Conservation (phyloP, 116 monocot species). For the Iris pallida region DNA sequence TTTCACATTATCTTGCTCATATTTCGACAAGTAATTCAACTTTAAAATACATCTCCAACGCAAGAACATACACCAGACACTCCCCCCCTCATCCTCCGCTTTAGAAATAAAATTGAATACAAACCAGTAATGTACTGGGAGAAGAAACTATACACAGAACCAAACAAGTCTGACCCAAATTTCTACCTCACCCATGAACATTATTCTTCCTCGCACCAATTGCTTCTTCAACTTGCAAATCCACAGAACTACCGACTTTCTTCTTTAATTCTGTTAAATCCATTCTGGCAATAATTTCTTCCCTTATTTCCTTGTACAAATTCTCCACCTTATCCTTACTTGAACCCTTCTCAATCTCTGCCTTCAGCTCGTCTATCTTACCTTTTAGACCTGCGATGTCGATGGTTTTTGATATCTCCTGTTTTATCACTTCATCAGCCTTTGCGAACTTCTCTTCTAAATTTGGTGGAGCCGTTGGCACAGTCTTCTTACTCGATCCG, state of each 20-base stretch:
- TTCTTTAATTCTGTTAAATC: slow-evolving; percentile 33
- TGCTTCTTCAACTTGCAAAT: slow-evolving; percentile 22
- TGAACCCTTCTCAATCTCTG: slow-evolving; percentile 36
- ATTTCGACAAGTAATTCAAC: neutral
- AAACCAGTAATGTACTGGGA: neutral
- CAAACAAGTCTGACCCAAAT: neutral
- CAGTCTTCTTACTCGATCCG: slow-evolving; percentile 24
- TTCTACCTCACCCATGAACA: neutral
- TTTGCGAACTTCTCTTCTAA: slow-evolving; percentile 36
- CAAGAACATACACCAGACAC: neutral
- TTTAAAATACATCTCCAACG: neutral
- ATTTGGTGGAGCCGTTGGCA: slow-evolving; percentile 24
- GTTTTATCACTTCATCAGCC: slow-evolving; percentile 28
- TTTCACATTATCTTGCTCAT: neutral
- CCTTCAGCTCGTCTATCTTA: slow-evolving; percentile 46
- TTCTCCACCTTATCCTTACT: slow-evolving; percentile 31
- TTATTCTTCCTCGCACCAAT: slow-evolving; percentile 15
- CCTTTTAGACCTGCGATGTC: slow-evolving; percentile 31
- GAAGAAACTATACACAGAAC: neutral
- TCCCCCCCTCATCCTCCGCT: neutral
- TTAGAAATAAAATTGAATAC: neutral
- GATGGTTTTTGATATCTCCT: slow-evolving; percentile 45
- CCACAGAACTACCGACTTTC: slow-evolving; percentile 28
- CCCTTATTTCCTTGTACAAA: slow-evolving; percentile 45
- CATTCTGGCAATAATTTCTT: slow-evolving; percentile 35